Evolutionary conservation across 176 grass and related monocot species (phyloP).

Genomic region (Ensete ventricosum): DNA sequence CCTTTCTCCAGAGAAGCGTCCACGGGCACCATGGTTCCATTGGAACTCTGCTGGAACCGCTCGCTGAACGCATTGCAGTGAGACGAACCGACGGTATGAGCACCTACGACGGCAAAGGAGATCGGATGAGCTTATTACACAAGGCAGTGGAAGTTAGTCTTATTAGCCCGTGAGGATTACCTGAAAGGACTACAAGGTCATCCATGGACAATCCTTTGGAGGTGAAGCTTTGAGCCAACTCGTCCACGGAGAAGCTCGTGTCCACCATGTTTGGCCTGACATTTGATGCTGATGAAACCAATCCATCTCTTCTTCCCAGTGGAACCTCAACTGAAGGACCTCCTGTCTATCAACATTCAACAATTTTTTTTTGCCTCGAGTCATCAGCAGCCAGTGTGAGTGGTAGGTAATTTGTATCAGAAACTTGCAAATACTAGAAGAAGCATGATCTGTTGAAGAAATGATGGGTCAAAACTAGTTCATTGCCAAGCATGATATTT

Average conservation of each 20-base stretch:
- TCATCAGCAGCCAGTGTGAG: not conserved
- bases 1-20: constrained; percentile 57
- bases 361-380: not conserved
- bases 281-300: constrained; percentile 60
- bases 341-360: constrained; percentile 40
- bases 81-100: constrained; percentile 75
- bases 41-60: constrained; percentile 55
- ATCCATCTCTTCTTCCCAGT: constrained; percentile 55
- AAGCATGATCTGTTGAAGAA: too few species aligned
- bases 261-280: constrained; percentile 86
- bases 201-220: constrained; percentile 62
- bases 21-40: constrained; percentile 50
- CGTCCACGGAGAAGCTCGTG: constrained; percentile 66
- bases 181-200: constrained; percentile 84
- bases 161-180: not conserved
- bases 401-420: too few species aligned
- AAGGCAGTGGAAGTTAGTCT: not conserved
- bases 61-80: constrained; percentile 89
- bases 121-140: not conserved
- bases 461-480: too few species aligned
- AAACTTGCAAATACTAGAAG: too few species aligned
- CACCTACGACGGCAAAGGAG: constrained; percentile 31
- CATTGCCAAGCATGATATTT: too few species aligned
- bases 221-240: constrained; percentile 62
- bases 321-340: constrained; percentile 55